Percentiles rank a stretch among this genome's conserved stretches.
Evolutionary conservation across 345 rosid genomes (phyloP).

Genomic region (Hypericum androsaemum): DNA sequence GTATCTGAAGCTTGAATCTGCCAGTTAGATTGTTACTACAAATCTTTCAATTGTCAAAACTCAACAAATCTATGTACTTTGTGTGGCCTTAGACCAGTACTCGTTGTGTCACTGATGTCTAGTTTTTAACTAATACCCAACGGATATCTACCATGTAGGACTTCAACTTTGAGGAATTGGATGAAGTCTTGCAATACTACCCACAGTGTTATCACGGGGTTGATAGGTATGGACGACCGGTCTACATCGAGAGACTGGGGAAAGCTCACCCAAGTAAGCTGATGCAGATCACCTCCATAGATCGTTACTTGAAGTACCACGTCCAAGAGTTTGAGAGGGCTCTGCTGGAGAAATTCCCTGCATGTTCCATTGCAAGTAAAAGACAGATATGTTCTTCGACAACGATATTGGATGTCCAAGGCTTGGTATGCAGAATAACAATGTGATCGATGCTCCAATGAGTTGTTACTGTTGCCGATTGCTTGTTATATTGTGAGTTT

Average conservation of each 20-base stretch:
- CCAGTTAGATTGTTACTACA: too few species aligned
- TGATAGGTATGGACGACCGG: constrained; percentile 92
- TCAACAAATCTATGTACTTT: too few species aligned
- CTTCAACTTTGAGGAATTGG: constrained; percentile 83
- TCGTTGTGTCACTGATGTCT: not conserved
- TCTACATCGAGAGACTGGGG: constrained; percentile 92
- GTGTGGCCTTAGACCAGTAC: not conserved
- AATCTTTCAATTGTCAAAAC: too few species aligned
- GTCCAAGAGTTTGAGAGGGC: constrained; percentile 96
- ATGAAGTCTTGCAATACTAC: constrained; percentile 79
- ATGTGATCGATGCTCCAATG: too few species aligned
- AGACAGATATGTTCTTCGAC: constrained; percentile 67
- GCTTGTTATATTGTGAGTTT: not conserved
- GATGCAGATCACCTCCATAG: constrained; percentile 70
- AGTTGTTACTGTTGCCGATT: too few species aligned
- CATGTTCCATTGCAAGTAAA: constrained; percentile 86
- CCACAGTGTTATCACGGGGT: constrained; percentile 98
- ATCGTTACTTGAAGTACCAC: constrained; percentile 81
- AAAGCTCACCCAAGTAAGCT: constrained; percentile 80
- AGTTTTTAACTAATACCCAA: not conserved
- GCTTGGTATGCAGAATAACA: constrained; percentile 47
- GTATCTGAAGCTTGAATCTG: too few species aligned
- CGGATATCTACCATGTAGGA: constrained; percentile 38
- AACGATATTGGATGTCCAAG: constrained; percentile 83
- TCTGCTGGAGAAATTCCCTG: constrained; percentile 73